Base-by-base conservation (phyloP, 2,329 filamentous ascomycete species). In the Aspergillus felis region DNA sequence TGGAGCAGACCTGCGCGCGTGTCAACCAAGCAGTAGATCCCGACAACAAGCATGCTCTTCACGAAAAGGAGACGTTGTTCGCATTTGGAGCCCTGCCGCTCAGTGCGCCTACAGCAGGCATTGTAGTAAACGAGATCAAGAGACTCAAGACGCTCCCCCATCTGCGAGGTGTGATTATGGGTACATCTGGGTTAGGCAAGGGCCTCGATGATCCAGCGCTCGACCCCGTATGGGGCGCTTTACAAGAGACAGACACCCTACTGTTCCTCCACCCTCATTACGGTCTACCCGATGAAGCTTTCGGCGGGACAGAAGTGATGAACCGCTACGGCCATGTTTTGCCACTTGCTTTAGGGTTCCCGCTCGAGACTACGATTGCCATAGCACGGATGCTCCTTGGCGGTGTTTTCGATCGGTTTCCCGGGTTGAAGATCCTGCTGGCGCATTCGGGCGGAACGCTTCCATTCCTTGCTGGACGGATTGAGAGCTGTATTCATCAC, bases 261-360 rank as follows among this genome's bases (percentile, higher is more conserved):
- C 79, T 96, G 51, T 97, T 97, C 76, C 74, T 97, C 53, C 92
- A 97, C 74, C 92, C 92, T 28, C 92, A 97, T 74, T 96, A 97
- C 71, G 92, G 92, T 1, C 82, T 97, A 2, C 92, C 91, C 0
- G 83, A 84, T 58, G 83, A 86, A 8, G 90, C 95, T 3, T 96
- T 90, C 76, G 92, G 92, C 0, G 92, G 92, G 0, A 84, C 89
- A 0, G 80, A 88, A 7, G 84, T 84, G 0, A 79, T 77, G 24
- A 87, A 88, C 59, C 81, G 83, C 32, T 96, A 95, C 69, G 92
- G 92, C 0, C 92, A 96, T 71, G 91, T 96, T 0, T 80, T 97
- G 2, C 90, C 92, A 0, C 79, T 97, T 0, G 90, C 91, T 0
- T 78, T 97, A 3, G 92, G 92, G 0, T 96, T 96, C 70, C 92